These are phyloP conservation scores for Yarrowia yakushimensis DNA, from an alignment of 805 yeast species.

Conservation along the genomic window DNA sequence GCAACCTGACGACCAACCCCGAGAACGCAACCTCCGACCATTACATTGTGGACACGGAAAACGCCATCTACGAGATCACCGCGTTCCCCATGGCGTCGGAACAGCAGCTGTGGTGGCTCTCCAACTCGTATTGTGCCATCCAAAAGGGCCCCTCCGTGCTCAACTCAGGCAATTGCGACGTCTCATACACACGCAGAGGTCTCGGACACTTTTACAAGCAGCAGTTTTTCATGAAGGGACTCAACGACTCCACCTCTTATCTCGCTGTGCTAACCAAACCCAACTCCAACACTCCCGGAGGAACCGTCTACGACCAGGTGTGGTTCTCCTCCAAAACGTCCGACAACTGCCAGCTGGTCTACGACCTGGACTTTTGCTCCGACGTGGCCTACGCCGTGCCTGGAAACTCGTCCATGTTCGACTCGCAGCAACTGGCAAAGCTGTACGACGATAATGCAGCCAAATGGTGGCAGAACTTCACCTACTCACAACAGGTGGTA, in stretches of 20 bases:
- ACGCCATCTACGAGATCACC: conserved; percentile 29
- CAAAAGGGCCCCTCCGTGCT: conserved; percentile 47
- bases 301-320: conserved; percentile 61
- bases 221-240: conserved; percentile 58
- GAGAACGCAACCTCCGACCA: conserved; percentile 13
- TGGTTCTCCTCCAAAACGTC: conserved; percentile 53
- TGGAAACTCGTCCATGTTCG: conserved; percentile 41
- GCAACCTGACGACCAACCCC: conserved; percentile 42
- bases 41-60: conserved; percentile 8
- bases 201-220: conserved; percentile 47
- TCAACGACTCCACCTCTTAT: conserved; percentile 60
- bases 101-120: not conserved
- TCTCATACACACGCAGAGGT: conserved; percentile 43
- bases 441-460: conserved; percentile 65
- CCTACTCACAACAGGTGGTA: conserved; percentile 68
- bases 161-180: conserved; percentile 36
- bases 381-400: conserved; percentile 90
- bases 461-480: conserved; percentile 58
- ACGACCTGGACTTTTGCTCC: conserved; percentile 69
- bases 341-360: conserved; percentile 67
- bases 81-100: conserved; percentile 26
- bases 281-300: conserved; percentile 39
- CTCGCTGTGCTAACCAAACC: conserved; percentile 60
- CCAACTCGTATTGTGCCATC: conserved; percentile 68
- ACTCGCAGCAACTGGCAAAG: conserved; percentile 39